phyloP scores from a whole-genome alignment of 1,284 basidiomycete genomes.

The Gomphus bonarii region DNA sequence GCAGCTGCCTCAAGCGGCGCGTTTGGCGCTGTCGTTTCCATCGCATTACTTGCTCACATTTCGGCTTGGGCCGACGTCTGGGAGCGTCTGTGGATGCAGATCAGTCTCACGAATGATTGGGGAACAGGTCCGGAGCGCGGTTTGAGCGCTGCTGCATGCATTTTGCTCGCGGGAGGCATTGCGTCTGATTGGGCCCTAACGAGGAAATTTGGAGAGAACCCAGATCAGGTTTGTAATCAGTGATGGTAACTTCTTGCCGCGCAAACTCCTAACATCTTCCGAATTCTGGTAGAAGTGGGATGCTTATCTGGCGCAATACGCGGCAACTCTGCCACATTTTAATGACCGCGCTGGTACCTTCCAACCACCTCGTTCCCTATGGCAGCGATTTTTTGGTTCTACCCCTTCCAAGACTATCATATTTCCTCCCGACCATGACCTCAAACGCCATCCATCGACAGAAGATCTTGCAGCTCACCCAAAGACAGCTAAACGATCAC shows the following conservation, averaged over 20 bases:
- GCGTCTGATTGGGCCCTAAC: slow-evolving; percentile 44
- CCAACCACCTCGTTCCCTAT: slow-evolving; percentile 38
- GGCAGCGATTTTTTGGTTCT: slow-evolving; percentile 35
- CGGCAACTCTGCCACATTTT: slow-evolving; percentile 33
- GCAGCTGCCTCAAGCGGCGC: slow-evolving; percentile 44
- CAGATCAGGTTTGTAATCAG: slow-evolving; percentile 42
- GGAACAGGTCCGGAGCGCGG: slow-evolving; percentile 44
- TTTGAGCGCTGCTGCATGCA: slow-evolving; percentile 42
- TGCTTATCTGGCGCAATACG: slow-evolving; percentile 48
- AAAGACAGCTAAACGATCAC: slow-evolving; percentile 11
- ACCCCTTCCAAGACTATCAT: slow-evolving; percentile 15
- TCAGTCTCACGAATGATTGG: slow-evolving; percentile 37
- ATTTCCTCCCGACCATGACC: slow-evolving; percentile 23
- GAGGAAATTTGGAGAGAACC: slow-evolving; percentile 48
- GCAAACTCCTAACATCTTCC: not conserved
- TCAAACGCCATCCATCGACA: slow-evolving; percentile 14
- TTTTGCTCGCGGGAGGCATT: slow-evolving; percentile 39
- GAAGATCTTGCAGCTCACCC: not conserved
- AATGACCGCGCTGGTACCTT: slow-evolving; percentile 33
- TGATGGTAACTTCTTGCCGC: not conserved
- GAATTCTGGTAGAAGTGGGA: slow-evolving; percentile 49
- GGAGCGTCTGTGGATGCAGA: slow-evolving; percentile 40
- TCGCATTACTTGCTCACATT: slow-evolving; percentile 42
- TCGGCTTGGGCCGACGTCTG: slow-evolving; percentile 48
- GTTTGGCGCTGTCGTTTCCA: slow-evolving; percentile 42